Evolutionary conservation across 768 basidiomycete genomes (phyloP), one percentile per base, ranked within the genome.

Genomic region (Phylloporus scabripes): DNA sequence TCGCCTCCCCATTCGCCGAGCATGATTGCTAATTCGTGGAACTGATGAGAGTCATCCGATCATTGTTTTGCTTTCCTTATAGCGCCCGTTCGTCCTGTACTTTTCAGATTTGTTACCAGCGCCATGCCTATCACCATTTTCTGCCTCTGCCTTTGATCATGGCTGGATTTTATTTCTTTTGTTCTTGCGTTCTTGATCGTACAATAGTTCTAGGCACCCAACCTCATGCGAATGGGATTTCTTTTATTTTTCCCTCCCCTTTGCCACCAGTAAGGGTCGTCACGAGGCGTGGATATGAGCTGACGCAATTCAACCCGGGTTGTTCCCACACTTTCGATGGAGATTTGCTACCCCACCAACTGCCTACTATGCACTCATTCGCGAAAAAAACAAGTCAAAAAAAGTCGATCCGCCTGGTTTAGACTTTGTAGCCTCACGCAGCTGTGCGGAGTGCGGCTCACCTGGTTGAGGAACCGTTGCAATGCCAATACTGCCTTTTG

Each of bases 1-100:
- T 79, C 78, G 4, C 80, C 81, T 2, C 80, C 79, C 17, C 74
- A 74, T 49, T 82, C 82, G 1, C 82, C 81, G 6, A 72, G 69
- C 48, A 63, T 73, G 50, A 59, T 69, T 11, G 59, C 34, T 18
- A 63, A 52, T 31, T 49, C 62, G 21, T 63, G 62, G 62, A 62
- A 55, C 23, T 63, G 37, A 55, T 28, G 26, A 23, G 21, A 4
- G 3, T 14, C 39, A 11, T 24, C 20, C 10, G 24, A 14, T 40
- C 20, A 11, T 38, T 21, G 18, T 20, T 17, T 4, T 23, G 6
- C 38, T 23, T 39, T 14, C 39, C 39, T n/a, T 24, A 15, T 24
- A 40, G 14, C 20, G 4, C 41, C 9, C 1, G 26, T 20, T 29
- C 41, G 18, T 12, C 12, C 0, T 33, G 33, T 12, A n/a, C 14